Evolutionary conservation across 2,329 filamentous ascomycete genomes (phyloP).

Genomic region (Apiospora marii): DNA sequence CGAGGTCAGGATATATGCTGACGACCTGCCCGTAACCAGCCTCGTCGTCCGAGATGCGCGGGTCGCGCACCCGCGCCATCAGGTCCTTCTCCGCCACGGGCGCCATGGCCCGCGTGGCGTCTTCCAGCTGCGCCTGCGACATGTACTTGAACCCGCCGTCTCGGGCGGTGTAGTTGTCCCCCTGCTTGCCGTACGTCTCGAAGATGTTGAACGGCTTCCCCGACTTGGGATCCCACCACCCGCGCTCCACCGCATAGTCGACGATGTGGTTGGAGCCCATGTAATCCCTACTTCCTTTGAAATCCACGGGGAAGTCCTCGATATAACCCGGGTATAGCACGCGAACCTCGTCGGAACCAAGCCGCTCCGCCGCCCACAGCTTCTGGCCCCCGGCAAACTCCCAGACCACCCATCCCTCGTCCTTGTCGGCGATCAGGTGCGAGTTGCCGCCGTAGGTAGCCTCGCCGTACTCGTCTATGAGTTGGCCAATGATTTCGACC

Average conservation of each 20-base stretch:
- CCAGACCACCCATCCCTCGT: slow-evolving; percentile 42
- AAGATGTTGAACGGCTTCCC: slow-evolving; percentile 39
- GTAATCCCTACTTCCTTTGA: slow-evolving; percentile 33
- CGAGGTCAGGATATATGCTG: slow-evolving; percentile 32
- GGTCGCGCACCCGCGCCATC: slow-evolving; percentile 45
- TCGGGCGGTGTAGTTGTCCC: slow-evolving; percentile 34
- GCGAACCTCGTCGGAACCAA: slow-evolving; percentile 35
- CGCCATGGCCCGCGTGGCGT: slow-evolving; percentile 47
- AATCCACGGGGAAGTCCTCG: slow-evolving; percentile 38
- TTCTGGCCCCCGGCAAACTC: slow-evolving; percentile 38
- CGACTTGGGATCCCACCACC: slow-evolving; percentile 37
- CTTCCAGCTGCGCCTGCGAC: slow-evolving; percentile 38
- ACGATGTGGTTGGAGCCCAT: slow-evolving; percentile 40
- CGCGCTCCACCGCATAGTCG: slow-evolving; percentile 37
- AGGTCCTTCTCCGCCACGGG: slow-evolving; percentile 59
- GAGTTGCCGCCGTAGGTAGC: slow-evolving; percentile 52
- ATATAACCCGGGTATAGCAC: slow-evolving; percentile 41
- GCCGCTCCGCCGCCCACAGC: slow-evolving; percentile 40
- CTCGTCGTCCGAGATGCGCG: slow-evolving; percentile 38
- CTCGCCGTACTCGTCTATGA: slow-evolving; percentile 50
- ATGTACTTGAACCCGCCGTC: slow-evolving; percentile 43
- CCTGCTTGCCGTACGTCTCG: slow-evolving; percentile 36
- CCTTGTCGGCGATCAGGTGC: slow-evolving; percentile 48
- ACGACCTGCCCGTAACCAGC: slow-evolving; percentile 41
- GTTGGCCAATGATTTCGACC: slow-evolving; percentile 50